These are phyloP conservation scores for Schizosaccharomyces versatilis DNA, from an alignment of 1,139 yeast genomes.

Conservation along the genomic window DNA sequence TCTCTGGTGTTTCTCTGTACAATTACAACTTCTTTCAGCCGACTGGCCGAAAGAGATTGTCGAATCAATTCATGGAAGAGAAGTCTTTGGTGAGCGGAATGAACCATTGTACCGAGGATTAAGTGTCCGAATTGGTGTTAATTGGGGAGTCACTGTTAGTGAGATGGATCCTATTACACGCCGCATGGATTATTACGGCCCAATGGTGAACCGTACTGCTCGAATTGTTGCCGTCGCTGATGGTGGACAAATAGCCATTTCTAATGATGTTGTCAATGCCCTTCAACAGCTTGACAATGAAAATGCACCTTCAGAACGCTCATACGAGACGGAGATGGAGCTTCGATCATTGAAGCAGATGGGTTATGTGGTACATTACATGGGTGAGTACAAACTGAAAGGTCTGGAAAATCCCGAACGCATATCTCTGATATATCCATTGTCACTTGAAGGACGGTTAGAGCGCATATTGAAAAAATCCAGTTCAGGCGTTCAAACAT, in stretches of 20 bases:
- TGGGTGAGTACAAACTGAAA: slow-evolving; percentile 77
- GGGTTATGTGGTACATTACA: slow-evolving; percentile 45
- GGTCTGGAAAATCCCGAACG: slow-evolving; percentile 87
- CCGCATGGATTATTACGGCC: slow-evolving; percentile 97
- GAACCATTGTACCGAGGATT: slow-evolving; percentile 50
- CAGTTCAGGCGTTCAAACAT: not conserved
- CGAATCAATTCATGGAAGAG: slow-evolving; percentile 66
- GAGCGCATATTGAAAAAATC: not conserved
- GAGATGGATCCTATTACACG: slow-evolving; percentile 85
- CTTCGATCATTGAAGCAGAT: slow-evolving; percentile 40
- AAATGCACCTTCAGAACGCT: slow-evolving; percentile 17
- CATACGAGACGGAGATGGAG: slow-evolving; percentile 19
- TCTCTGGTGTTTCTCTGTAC: slow-evolving; percentile 87
- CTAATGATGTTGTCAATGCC: slow-evolving; percentile 60
- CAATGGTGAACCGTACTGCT: slow-evolving; percentile 90
- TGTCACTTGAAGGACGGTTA: slow-evolving; percentile 33
- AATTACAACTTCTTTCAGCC: slow-evolving; percentile 55
- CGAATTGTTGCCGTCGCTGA: slow-evolving; percentile 87
- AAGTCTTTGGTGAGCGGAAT: slow-evolving; percentile 47
- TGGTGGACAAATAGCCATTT: slow-evolving; percentile 89
- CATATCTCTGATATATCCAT: slow-evolving; percentile 61
- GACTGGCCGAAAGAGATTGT: slow-evolving; percentile 94
- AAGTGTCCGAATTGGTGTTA: slow-evolving; percentile 92
- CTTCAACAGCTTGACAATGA: slow-evolving; percentile 33
- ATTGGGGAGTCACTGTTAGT: slow-evolving; percentile 95